These are phyloP conservation scores for Mycosarcoma maydis DNA, from an alignment of 1,284 basidiomycete species.

Conservation along the genomic window DNA sequence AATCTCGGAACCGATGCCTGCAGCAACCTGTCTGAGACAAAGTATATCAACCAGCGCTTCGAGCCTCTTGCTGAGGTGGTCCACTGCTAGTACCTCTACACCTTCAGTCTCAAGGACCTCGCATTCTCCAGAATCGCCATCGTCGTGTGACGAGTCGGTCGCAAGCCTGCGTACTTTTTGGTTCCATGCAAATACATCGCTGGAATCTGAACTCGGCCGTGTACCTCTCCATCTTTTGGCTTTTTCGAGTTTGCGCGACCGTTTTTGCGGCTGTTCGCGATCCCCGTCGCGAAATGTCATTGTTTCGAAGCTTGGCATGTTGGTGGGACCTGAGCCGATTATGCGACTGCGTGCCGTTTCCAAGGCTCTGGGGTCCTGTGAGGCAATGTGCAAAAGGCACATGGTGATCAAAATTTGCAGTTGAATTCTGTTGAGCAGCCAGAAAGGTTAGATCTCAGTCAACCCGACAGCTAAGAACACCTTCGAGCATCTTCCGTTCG, in stretches of 20 bases:
- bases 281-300: background rate
- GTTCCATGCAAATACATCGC: slow-evolving; percentile 44
- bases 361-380: slow-evolving; percentile 37
- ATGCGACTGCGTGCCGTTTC: slow-evolving; percentile 25
- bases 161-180: slow-evolving; percentile 13
- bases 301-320: background rate
- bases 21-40: slow-evolving; percentile 41
- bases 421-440: slow-evolving; percentile 25
- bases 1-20: slow-evolving; percentile 25
- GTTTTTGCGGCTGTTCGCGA: slow-evolving; percentile 13
- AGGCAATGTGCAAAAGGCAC: slow-evolving; percentile 29
- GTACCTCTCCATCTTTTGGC: slow-evolving; percentile 37
- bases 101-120: slow-evolving; percentile 31
- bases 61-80: slow-evolving; percentile 37
- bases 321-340: background rate
- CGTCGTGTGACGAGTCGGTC: slow-evolving; percentile 23
- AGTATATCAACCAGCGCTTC: slow-evolving; percentile 47
- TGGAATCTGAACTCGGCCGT: slow-evolving; percentile 14
- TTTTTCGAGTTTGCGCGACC: slow-evolving; percentile 43
- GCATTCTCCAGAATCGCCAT: slow-evolving; percentile 12
- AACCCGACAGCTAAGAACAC: background rate
- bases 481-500: background rate
- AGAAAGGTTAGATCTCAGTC: background rate
- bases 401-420: slow-evolving; percentile 44
- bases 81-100: slow-evolving; percentile 23